Conservation (phyloP, 2,329 filamentous ascomycete genomes). For the Bisporella sp. region DNA sequence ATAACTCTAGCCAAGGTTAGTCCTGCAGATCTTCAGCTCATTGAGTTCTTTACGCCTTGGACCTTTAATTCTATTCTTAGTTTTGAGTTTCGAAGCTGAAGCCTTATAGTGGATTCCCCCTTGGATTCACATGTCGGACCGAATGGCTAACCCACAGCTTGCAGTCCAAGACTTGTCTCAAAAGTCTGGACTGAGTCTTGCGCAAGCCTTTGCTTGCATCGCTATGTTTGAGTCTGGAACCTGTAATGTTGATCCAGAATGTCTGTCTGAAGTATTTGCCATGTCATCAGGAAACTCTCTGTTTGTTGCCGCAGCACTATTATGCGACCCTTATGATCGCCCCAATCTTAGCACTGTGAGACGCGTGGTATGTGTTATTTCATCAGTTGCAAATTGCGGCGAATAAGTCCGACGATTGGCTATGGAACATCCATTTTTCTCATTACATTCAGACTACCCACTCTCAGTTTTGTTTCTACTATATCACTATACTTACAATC, state of each 20-base stretch:
- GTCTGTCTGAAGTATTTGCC: conserved; percentile 14
- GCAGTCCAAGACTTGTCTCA: not conserved
- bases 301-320: conserved; percentile 16
- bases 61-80: too few relatives aligned
- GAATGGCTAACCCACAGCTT: not conserved
- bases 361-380: conserved; percentile 5
- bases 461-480: too few relatives aligned
- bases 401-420: too few relatives aligned
- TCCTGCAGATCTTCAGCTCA: too few relatives aligned
- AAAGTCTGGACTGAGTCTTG: not conserved
- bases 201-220: conserved; percentile 18
- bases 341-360: conserved; percentile 1
- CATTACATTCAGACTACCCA: too few relatives aligned
- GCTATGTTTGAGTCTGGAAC: conserved; percentile 19
- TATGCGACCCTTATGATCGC: conserved; percentile 15
- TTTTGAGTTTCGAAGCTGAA: too few relatives aligned
- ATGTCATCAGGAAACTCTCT: conserved; percentile 21
- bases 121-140: not conserved
- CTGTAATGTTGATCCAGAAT: conserved; percentile 9
- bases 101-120: not conserved
- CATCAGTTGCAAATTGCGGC: too few relatives aligned
- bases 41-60: too few relatives aligned
- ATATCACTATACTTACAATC: too few relatives aligned
- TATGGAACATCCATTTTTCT: too few relatives aligned
- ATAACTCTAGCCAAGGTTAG: too few relatives aligned